These are phyloP conservation scores for Phaseolus coccineus DNA, from an alignment of 331 rosid genomes.

Conservation along the genomic window DNA sequence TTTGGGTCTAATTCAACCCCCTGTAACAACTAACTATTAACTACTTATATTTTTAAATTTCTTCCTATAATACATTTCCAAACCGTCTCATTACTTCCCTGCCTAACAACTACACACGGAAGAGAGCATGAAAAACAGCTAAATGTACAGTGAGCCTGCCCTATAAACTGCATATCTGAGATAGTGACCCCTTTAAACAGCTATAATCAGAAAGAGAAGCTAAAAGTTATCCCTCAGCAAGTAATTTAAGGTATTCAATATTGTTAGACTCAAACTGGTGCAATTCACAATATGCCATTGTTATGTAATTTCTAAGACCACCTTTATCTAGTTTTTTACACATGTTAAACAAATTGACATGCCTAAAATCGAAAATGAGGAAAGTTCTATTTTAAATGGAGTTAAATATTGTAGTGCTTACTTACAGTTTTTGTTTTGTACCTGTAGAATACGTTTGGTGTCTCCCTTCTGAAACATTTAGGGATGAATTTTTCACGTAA, in stretches of 20 bases:
- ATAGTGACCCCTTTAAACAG: conserved; percentile 5
- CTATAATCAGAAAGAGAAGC: conserved; percentile 5
- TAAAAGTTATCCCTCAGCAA: conserved; percentile 9
- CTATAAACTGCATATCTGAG: neutral
- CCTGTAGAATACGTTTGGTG: neutral
- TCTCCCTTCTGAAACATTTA: neutral
- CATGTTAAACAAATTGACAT: conserved; percentile 8
- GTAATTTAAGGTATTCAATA: conserved; percentile 2
- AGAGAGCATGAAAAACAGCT: neutral
- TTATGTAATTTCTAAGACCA: neutral
- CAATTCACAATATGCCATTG: neutral
- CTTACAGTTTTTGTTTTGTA: conserved; percentile 6
- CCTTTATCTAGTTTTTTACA: conserved; percentile 19
- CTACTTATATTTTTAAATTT: too few relatives aligned
- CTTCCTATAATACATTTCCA: too few relatives aligned
- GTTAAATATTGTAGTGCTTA: conserved; percentile 18
- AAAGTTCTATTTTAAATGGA: neutral
- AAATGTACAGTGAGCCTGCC: neutral
- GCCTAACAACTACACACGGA: neutral
- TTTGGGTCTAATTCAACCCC: too few relatives aligned
- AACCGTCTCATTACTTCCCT: too few relatives aligned
- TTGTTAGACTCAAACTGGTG: neutral
- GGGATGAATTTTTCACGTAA: neutral
- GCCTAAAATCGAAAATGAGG: neutral
- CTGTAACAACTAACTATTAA: too few relatives aligned